A percentile compares a stretch with the other conserved stretches of the same genome.
phyloP scores from a whole-genome alignment of 768 basidiomycete species.

The Podaxis mareebaensis region DNA sequence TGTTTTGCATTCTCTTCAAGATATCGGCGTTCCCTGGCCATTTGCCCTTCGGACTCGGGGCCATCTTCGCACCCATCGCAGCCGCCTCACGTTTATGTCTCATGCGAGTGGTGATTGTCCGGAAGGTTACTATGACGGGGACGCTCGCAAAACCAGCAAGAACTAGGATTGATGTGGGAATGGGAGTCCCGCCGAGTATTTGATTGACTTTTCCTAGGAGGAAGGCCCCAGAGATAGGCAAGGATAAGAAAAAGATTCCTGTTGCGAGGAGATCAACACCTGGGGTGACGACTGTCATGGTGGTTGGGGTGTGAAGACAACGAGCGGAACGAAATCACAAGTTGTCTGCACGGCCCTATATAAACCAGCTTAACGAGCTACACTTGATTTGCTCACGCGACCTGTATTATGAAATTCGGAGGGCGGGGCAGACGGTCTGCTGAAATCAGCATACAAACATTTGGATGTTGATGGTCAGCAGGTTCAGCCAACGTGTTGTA shows the following conservation, averaged over 20 bases:
- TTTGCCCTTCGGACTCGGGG: conserved; percentile 39
- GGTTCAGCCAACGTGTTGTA: background rate
- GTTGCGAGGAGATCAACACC: conserved; percentile 34
- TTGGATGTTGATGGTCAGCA: background rate
- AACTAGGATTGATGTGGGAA: conserved; percentile 42
- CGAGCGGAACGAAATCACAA: background rate
- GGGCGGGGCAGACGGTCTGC: background rate
- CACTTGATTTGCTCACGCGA: background rate
- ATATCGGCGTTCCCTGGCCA: conserved; percentile 48
- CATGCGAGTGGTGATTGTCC: conserved; percentile 29
- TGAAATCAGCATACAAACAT: background rate
- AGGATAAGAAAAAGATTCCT: conserved; percentile 22
- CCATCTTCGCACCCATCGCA: conserved; percentile 45
- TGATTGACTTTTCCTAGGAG: conserved; percentile 17
- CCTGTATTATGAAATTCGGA: background rate
- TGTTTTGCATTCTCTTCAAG: conserved; percentile 33
- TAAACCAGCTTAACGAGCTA: background rate
- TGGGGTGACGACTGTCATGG: conserved; percentile 33
- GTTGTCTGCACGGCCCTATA: background rate
- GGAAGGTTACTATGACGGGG: conserved; percentile 33
- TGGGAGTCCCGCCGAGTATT: conserved; percentile 19
- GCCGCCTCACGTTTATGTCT: conserved; percentile 39
- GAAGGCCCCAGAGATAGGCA: conserved; percentile 17
- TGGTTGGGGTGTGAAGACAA: background rate
- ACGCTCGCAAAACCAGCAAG: conserved; percentile 29